Conservation (phyloP, 371 early-diverging fungal species). For the Rhizopus delemar region DNA sequence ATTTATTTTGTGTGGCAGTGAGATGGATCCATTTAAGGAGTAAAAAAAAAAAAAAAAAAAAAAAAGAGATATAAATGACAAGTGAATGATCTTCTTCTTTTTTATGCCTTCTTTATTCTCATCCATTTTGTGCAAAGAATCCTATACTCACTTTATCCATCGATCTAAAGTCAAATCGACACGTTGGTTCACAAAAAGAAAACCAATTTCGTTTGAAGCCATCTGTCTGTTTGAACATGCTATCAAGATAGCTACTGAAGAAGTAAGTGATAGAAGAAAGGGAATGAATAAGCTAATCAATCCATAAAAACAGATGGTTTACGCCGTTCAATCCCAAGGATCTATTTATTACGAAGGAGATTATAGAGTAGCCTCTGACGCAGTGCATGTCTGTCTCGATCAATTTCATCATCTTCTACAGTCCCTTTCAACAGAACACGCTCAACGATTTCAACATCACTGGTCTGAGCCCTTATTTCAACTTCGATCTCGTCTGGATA, state of each 20-base stretch:
- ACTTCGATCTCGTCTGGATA: slow-evolving; percentile 24
- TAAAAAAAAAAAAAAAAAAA: no score
- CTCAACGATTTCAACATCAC: slow-evolving; percentile 24
- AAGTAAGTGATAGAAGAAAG: slow-evolving; percentile 15
- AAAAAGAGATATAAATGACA: neutral
- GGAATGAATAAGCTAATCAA: neutral
- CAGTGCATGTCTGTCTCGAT: slow-evolving; percentile 22
- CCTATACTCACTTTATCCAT: neutral
- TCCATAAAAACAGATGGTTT: slow-evolving; percentile 18
- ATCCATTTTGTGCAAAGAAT: neutral
- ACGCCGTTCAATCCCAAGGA: slow-evolving; percentile 30
- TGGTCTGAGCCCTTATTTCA: slow-evolving; percentile 29
- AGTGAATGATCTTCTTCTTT: no score
- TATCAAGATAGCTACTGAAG: slow-evolving; percentile 23
- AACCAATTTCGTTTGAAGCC: neutral
- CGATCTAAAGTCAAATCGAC: neutral
- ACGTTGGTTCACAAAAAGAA: slow-evolving; percentile 24
- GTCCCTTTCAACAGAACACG: slow-evolving; percentile 15
- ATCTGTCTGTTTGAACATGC: slow-evolving; percentile 10
- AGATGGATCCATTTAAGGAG: neutral
- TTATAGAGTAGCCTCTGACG: slow-evolving; percentile 19
- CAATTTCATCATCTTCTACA: slow-evolving; percentile 20
- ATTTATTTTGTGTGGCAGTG: no score
- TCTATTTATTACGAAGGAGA: slow-evolving; percentile 31
- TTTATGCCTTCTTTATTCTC: neutral